Evolutionary conservation across 164 flowering plant species (phyloP).

Genomic region (Vitis rotundifolia): DNA sequence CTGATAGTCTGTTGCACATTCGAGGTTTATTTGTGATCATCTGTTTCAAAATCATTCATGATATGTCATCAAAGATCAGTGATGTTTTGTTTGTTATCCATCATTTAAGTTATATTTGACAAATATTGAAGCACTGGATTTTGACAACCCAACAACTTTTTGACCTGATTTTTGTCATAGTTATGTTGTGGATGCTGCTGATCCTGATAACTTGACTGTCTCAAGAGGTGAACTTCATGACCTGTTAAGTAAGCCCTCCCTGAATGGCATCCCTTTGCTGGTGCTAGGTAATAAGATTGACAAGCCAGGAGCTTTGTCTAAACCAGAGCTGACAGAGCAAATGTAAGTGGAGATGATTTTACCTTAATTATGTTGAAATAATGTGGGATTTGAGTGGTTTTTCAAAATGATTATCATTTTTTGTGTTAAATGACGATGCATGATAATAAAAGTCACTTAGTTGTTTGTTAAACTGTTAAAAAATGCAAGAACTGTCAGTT

Average conservation of each 20-base stretch:
- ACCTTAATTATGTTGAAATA: background rate
- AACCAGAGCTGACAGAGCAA: constrained; percentile 60
- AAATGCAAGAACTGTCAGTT: no score
- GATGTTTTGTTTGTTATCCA: background rate
- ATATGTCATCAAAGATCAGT: background rate
- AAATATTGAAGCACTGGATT: background rate
- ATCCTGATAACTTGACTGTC: constrained; percentile 61
- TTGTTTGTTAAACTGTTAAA: background rate
- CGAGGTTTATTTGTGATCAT: background rate
- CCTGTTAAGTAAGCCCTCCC: constrained; percentile 68
- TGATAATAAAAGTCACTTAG: background rate
- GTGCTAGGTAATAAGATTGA: constrained; percentile 87
- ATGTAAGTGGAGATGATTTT: constrained; percentile 45
- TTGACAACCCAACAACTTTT: background rate
- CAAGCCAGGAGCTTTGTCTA: constrained; percentile 65
- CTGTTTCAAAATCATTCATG: background rate
- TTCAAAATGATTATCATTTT: background rate
- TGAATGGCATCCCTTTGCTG: constrained; percentile 73
- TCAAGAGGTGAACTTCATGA: constrained; percentile 81
- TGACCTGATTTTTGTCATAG: constrained; percentile 31
- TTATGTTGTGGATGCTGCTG: constrained; percentile 89
- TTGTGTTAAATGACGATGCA: background rate
- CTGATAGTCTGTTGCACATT: background rate
- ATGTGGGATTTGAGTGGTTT: background rate
- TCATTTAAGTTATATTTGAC: background rate